Base-by-base conservation (phyloP, 1,139 yeast genomes). In the Wickerhamomyces sp. region DNA sequence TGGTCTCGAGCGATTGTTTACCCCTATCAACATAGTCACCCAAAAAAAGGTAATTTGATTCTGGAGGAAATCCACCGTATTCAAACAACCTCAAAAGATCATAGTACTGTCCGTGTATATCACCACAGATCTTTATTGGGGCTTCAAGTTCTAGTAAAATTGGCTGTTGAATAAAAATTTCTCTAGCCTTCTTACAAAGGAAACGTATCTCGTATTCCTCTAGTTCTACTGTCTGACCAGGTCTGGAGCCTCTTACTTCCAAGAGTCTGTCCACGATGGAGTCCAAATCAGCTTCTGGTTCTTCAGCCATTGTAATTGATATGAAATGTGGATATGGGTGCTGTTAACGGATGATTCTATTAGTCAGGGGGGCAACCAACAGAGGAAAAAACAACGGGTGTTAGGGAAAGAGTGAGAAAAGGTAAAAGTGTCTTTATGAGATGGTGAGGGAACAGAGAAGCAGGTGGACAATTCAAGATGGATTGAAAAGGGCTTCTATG, bases 21-120 rank as follows among this genome's bases (percentile, higher is more conserved):
- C 98, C 98, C 72, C 98, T 81, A 69, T 89, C 98, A 49, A 89
- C 98, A 58, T 89, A 89, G 66, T 89, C 98, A 45, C 98, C 98
- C 44, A 91, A 68, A 59, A 91, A 91, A 54, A 89, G 70, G 64
- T 89, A 89, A 66, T 89, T 89, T 21, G 96, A 95, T 62, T 88
- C 96, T n/a, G 97, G 97, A 4, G 97, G 97, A 71, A 89, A 91
- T 6, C 97, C 98, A 51, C 97, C 97, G 58, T 89, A 88, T 67
- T 91, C 97, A 57, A 91, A 89, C 53, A 91, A 75, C 64, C 97
- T 83, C 61, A 91, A 74, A 56, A 91, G 74, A 65, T 91, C 98
- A 58, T 89, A 89, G 63, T 89, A 91, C 65, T 91, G 98, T 40
- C 97, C 97, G 62, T 91, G 98, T 55, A 91, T 88, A 62, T 91